Base-by-base conservation (phyloP, 2,329 filamentous ascomycete species). In the Hymenoscyphus repandus region DNA sequence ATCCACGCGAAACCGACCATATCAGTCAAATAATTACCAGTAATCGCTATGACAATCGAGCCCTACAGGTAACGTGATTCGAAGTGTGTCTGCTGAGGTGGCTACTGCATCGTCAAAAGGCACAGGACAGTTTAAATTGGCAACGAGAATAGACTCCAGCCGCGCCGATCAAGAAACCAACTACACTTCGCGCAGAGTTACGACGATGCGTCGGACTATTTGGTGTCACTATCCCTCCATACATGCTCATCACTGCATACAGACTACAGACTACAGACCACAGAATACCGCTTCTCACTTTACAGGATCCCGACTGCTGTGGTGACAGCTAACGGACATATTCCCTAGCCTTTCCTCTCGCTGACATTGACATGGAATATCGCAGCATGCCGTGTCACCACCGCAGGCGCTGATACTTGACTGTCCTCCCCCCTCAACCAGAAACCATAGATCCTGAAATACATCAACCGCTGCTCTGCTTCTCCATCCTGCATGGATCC, bases 331-430 rank as follows among this genome's bases (percentile, higher is more conserved):
- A 32, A 33, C 45, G 38, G 17, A 27, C 22, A 34, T 33, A 17
- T 32, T 15, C 17, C 22, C 34, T 39, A 38, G 18, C 18, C 17
- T 13, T 41, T n/a, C n/a, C n/a, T 15, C 22, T 45, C 13, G 15
- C 43, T 17, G 38, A 30, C 46, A 41, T 30, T 38, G 32, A 41
- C 22, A 48, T 12, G 33, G 17, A 7, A 45, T 36, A 27, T 44
- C 32, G 20, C 39, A 37, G 6, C 36, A 27, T 49, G 47, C n/a
- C 39, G 47, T 49, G 47, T 18, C 10, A 33, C 46, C 47, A 44
- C 39, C 20, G 18, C 33, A 6, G 43, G 22, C 22, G 22, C 22
- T 7, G 4, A 27, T 27, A 27, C 22, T 27, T 7, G 22, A 27
- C 22, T 27, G 4, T 27, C 22, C 22, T 3, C 34, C 32, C 18